Evolutionary conservation across 306 rosid species (phyloP).

Genomic region (Castanea crenata): DNA sequence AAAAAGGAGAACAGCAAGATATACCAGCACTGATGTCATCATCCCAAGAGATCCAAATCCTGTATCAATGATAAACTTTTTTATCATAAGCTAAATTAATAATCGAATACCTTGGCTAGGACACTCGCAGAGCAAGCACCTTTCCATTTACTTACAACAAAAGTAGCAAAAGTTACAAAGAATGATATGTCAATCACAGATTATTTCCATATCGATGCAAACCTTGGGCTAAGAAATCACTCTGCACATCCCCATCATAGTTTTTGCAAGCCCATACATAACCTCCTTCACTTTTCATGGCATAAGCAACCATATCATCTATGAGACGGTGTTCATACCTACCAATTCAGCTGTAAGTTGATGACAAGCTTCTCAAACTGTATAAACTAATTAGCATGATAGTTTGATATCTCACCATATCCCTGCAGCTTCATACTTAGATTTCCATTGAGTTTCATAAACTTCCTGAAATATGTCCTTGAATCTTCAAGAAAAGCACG

Average conservation of each 20-base stretch:
- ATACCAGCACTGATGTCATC: conserved; percentile 98
- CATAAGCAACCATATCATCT: conserved; percentile 99
- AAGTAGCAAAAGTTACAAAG: not conserved
- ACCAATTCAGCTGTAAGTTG: conserved; percentile 30
- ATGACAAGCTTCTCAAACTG: conserved; percentile 4
- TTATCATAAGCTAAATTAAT: not conserved
- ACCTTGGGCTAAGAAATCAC: conserved; percentile 99
- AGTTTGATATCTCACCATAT: conserved; percentile 66
- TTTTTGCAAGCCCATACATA: conserved; percentile 99
- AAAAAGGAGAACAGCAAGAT: conserved; percentile 18
- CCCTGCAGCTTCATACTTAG: conserved; percentile 88
- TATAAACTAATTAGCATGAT: conserved; percentile 1
- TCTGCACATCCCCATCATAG: conserved; percentile 99
- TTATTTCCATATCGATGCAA: conserved; percentile 7
- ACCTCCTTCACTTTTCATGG: conserved; percentile 95
- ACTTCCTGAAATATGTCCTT: conserved; percentile 98
- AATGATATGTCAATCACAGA: not conserved
- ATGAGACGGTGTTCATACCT: conserved; percentile 99
- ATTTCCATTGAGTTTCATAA: conserved; percentile 88
- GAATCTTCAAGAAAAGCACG: conserved; percentile 60
- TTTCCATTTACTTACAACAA: not conserved
- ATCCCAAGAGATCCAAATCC: conserved; percentile 98
- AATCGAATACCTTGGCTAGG: not conserved
- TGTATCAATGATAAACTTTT: conserved; percentile 33
- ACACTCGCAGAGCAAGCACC: not conserved